Evolutionary conservation across 164 flowering plant species (phyloP).

Genomic region (Nymphaea colorata): DNA sequence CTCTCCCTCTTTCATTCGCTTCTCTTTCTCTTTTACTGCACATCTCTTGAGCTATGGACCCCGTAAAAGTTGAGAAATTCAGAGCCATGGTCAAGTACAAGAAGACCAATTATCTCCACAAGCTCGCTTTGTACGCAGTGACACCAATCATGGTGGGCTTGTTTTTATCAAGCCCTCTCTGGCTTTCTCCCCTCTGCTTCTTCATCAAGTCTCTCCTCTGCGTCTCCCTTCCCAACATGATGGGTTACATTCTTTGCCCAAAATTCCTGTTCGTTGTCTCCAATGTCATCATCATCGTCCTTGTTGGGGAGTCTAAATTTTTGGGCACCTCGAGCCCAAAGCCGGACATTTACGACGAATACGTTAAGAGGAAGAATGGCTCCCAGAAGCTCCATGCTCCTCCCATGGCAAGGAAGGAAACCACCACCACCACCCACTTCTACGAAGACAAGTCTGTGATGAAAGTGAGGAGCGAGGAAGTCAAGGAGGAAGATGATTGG

Average conservation of each 20-base stretch:
- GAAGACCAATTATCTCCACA: slow-evolving; percentile 27
- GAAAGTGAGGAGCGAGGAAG: neutral
- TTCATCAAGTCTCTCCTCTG: slow-evolving; percentile 20
- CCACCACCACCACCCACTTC: neutral
- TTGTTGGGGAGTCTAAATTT: slow-evolving; percentile 45
- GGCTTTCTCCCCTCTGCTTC: slow-evolving; percentile 27
- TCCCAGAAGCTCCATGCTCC: slow-evolving; percentile 5
- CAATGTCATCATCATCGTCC: slow-evolving; percentile 42
- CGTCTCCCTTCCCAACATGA: slow-evolving; percentile 22
- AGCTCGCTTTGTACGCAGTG: slow-evolving; percentile 22
- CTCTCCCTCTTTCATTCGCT: neutral
- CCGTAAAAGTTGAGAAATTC: slow-evolving; percentile 19
- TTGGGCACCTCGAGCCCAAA: slow-evolving; percentile 16
- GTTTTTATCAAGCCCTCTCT: slow-evolving; percentile 28
- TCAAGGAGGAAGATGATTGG: slow-evolving; percentile 3
- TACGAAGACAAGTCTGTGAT: neutral
- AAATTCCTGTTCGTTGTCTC: slow-evolving; percentile 44
- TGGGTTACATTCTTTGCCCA: slow-evolving; percentile 20
- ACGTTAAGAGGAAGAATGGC: slow-evolving; percentile 12
- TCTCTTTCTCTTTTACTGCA: neutral
- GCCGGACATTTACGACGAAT: slow-evolving; percentile 26
- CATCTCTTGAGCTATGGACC: slow-evolving; percentile 25
- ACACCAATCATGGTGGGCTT: slow-evolving; percentile 22
- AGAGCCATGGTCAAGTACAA: slow-evolving; percentile 38
- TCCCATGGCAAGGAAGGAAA: slow-evolving; percentile 6